Percentiles rank a stretch among this genome's conserved stretches.
These are phyloP conservation scores for Iberis amara DNA, from an alignment of 441 rosid species.

Conservation along the genomic window DNA sequence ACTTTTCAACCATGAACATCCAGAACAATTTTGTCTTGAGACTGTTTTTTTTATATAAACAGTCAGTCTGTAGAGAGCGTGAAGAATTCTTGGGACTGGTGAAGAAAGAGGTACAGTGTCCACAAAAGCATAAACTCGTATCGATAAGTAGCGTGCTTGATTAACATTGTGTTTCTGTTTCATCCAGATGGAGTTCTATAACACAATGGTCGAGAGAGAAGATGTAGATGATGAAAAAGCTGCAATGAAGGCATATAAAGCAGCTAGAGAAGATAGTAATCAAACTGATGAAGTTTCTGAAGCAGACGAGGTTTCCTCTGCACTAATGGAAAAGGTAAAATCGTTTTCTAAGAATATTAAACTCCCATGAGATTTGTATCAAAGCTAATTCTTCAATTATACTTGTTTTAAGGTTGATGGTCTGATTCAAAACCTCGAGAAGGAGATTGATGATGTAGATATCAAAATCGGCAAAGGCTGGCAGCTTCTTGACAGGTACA, in stretches of 20 bases:
- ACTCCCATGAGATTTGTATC: conserved; percentile 3
- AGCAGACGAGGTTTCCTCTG: conserved; percentile 63
- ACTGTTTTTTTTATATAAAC: conserved; percentile 32
- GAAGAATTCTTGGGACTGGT: conserved; percentile 83
- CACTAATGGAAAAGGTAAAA: conserved; percentile 62
- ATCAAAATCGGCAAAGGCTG: conserved; percentile 70
- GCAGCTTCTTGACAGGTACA: conserved; percentile 71
- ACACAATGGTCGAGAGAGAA: conserved; percentile 65
- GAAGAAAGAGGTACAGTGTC: conserved; percentile 67
- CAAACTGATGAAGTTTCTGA: conserved; percentile 42
- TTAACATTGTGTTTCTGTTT: conserved; percentile 17
- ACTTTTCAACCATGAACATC: conserved; percentile 11
- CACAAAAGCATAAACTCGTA: conserved; percentile 5
- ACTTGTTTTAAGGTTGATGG: conserved; percentile 54
- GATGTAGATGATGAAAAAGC: conserved; percentile 56
- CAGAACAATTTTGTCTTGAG: not conserved
- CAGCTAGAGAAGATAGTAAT: conserved; percentile 60
- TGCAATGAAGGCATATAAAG: conserved; percentile 63
- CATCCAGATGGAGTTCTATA: conserved; percentile 67
- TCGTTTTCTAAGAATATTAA: not conserved
- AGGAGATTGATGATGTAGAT: conserved; percentile 85
- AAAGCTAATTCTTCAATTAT: conserved; percentile 22
- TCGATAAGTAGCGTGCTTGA: conserved; percentile 6
- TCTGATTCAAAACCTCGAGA: conserved; percentile 81
- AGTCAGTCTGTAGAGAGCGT: conserved; percentile 91